Percentiles rank a stretch among this genome's conserved stretches.
These are phyloP conservation scores for Myxozyma vanderwaltii DNA, from an alignment of 805 yeast genomes.

Conservation along the genomic window DNA sequence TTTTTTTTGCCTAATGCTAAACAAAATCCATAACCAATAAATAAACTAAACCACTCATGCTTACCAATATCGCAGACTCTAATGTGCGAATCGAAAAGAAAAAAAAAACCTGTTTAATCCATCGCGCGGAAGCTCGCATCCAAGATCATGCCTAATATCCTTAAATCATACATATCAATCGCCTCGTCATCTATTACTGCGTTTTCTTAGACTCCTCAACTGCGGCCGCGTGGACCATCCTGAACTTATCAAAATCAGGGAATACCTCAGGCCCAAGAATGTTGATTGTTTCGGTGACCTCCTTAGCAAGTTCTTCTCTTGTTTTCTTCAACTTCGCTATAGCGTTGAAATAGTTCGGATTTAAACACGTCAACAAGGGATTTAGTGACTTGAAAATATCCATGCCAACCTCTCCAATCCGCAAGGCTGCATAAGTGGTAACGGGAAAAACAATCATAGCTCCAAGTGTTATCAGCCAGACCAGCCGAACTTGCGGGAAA, in stretches of 20 bases:
- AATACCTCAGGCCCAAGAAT: conserved; percentile 79
- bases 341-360: conserved; percentile 43
- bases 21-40: no score
- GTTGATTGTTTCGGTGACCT: conserved; percentile 79
- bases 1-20: no score
- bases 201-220: conserved; percentile 8
- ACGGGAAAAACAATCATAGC: conserved; percentile 64
- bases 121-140: no score
- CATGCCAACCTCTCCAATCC: conserved; percentile 91
- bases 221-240: conserved; percentile 1
- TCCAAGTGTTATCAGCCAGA: conserved; percentile 48
- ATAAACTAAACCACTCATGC: neutral
- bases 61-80: no score
- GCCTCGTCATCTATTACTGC: neutral
- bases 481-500: conserved; percentile 35
- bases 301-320: conserved; percentile 63
- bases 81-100: no score
- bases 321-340: conserved; percentile 58
- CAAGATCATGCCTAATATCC: no score
- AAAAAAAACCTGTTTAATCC: no score
- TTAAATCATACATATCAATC: no score
- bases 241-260: conserved; percentile 68
- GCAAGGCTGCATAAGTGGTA: conserved; percentile 83
- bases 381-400: conserved; percentile 81
- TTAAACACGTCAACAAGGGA: conserved; percentile 63